phyloP scores from a whole-genome alignment of 805 yeast genomes.

The Kluyveromyces siamensis region DNA sequence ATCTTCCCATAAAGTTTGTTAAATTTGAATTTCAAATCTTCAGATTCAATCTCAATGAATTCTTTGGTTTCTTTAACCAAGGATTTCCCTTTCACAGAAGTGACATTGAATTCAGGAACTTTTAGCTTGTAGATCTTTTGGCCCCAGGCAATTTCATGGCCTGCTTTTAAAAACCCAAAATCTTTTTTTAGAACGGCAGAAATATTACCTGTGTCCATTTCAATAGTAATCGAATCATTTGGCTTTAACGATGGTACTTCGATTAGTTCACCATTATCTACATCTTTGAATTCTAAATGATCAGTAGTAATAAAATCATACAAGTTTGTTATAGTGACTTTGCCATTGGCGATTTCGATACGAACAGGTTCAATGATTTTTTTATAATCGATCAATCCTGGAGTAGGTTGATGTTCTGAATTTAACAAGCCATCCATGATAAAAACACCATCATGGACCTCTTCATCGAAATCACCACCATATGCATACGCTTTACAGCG shows the following conservation, averaged over 20 bases:
- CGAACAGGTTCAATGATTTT: not conserved
- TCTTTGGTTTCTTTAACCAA: not conserved
- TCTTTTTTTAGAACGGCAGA: not conserved
- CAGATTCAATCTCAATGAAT: not conserved
- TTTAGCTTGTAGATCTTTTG: not conserved
- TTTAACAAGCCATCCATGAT: slow-evolving; percentile 1
- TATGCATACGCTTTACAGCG: not conserved
- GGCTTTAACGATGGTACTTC: not conserved
- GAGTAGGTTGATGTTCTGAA: not conserved
- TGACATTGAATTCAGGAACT: not conserved
- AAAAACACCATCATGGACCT: not conserved
- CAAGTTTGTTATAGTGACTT: not conserved
- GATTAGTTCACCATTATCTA: not conserved
- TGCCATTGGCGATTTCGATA: not conserved
- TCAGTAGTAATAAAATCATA: not conserved
- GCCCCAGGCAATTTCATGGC: slow-evolving; percentile 1
- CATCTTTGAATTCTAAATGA: not conserved
- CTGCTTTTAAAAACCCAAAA: not conserved
- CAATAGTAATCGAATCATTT: not conserved
- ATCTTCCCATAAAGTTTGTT: not conserved
- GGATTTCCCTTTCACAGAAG: not conserved
- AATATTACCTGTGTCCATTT: not conserved
- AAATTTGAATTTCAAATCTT: not conserved
- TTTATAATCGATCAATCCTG: not conserved
- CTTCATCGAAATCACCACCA: slow-evolving; percentile 1